Conservation (phyloP, 2,329 filamentous ascomycete genomes). For the Colletotrichum lupini region DNA sequence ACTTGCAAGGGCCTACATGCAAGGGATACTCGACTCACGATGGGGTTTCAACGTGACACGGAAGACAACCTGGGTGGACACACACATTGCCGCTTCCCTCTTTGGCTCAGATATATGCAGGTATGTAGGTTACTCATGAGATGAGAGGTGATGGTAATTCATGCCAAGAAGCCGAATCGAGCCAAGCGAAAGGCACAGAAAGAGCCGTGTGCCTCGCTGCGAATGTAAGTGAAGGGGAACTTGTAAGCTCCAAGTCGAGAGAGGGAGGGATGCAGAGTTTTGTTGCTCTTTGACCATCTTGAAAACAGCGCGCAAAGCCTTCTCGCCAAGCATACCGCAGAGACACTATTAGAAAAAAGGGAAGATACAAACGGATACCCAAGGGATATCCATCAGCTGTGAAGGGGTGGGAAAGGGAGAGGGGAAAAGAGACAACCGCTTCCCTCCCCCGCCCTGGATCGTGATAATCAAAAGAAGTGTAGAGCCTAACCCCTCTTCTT, state of each 20-base stretch:
- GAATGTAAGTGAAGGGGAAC: not conserved
- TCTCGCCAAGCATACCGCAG: not conserved
- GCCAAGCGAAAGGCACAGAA: not conserved
- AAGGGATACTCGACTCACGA: not conserved
- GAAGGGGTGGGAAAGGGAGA: not conserved
- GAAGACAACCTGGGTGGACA: not conserved
- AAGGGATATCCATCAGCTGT: not conserved
- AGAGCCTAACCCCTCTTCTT: not conserved
- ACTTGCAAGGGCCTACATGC: not conserved
- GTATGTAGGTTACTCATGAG: not conserved
- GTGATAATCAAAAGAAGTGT: not conserved
- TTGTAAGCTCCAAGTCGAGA: not conserved
- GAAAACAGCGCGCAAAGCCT: not conserved
- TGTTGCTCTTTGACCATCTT: not conserved
- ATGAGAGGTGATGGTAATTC: no score
- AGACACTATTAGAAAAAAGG: not conserved
- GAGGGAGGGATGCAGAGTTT: not conserved
- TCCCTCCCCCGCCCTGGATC: not conserved
- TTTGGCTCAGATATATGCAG: not conserved
- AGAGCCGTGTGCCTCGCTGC: not conserved
- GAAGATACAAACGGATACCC: no score
- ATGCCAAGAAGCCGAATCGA: not conserved
- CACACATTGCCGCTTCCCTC: not conserved
- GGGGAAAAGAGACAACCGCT: not conserved
- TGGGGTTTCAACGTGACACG: not conserved